Conservation (phyloP, 129 eudicot genomes). For the Helianthus tuberosus region DNA sequence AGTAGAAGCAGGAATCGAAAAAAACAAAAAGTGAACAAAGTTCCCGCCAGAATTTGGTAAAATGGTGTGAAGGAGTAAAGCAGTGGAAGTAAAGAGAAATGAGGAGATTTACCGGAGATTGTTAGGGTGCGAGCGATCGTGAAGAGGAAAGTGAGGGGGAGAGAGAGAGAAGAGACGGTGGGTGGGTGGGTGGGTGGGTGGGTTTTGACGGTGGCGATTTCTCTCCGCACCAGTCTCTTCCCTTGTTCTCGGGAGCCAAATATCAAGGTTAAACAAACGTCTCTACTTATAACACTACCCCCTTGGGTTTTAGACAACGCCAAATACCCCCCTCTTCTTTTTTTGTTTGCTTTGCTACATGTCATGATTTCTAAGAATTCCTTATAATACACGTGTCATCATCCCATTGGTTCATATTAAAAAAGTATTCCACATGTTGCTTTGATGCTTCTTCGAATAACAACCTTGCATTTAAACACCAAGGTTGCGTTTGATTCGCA, state of each 20-base stretch:
- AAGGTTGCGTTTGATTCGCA: too few relatives aligned
- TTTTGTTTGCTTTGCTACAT: too few relatives aligned
- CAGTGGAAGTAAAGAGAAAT: neutral
- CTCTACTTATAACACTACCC: neutral
- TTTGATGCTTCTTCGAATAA: too few relatives aligned
- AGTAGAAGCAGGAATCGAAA: neutral
- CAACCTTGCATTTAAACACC: too few relatives aligned
- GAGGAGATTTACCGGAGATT: slow-evolving; percentile 7
- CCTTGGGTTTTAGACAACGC: neutral
- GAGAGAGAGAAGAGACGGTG: slow-evolving; percentile 16
- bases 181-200: slow-evolving; percentile 4
- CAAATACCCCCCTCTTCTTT: neutral
- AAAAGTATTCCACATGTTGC: too few relatives aligned
- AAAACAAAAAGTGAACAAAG: neutral
- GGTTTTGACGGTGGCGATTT: slow-evolving; percentile 20
- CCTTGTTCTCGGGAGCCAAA: slow-evolving; percentile 36
- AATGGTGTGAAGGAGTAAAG: slow-evolving; percentile 5
- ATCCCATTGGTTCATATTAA: too few relatives aligned
- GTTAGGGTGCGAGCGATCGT: neutral
- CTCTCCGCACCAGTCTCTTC: slow-evolving; percentile 30
- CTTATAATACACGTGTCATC: too few relatives aligned
- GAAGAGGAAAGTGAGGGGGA: neutral
- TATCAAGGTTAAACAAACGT: slow-evolving; percentile 15
- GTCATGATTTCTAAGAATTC: too few relatives aligned
- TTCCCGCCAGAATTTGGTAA: slow-evolving; percentile 45